A percentile compares a stretch with the other conserved stretches of the same genome.
These are phyloP conservation scores for Ceratobasidium sp. DNA, from an alignment of 1,284 basidiomycete genomes.

Conservation along the genomic window DNA sequence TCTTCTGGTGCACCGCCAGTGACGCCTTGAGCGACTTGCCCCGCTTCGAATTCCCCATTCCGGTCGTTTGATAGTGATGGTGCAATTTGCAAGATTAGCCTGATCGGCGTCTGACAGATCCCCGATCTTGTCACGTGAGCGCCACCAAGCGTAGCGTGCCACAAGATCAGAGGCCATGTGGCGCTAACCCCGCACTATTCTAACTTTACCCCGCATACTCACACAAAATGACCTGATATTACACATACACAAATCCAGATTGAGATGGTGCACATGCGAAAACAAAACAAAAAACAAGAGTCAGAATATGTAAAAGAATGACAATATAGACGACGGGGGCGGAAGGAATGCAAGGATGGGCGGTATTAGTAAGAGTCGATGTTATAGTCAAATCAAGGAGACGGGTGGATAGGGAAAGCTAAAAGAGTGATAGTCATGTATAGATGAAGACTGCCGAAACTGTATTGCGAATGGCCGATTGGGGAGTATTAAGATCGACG, in stretches of 20 bases:
- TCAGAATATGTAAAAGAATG: constrained; percentile 39
- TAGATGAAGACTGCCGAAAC: neutral
- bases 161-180: neutral
- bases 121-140: neutral
- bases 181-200: neutral
- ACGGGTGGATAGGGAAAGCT: constrained; percentile 15
- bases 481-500: neutral
- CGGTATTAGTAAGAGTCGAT: constrained; percentile 29
- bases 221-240: constrained; percentile 30
- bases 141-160: too few species aligned
- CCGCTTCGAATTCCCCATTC: constrained; percentile 21
- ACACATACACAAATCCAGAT: constrained; percentile 41
- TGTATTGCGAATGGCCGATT: neutral
- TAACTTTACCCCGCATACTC: neutral
- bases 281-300: constrained; percentile 45
- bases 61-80: neutral
- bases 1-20: constrained; percentile 18
- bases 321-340: neutral
- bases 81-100: neutral
- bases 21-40: constrained; percentile 29
- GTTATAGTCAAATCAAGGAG: constrained; percentile 17
- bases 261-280: constrained; percentile 30
- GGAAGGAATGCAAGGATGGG: neutral
- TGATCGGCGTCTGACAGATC: neutral
- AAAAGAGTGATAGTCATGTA: constrained; percentile 24